Evolutionary conservation across 2,329 filamentous ascomycete species (phyloP), one percentile per base, ranked within the genome.

Genomic region (Chaetomium olivaceum): DNA sequence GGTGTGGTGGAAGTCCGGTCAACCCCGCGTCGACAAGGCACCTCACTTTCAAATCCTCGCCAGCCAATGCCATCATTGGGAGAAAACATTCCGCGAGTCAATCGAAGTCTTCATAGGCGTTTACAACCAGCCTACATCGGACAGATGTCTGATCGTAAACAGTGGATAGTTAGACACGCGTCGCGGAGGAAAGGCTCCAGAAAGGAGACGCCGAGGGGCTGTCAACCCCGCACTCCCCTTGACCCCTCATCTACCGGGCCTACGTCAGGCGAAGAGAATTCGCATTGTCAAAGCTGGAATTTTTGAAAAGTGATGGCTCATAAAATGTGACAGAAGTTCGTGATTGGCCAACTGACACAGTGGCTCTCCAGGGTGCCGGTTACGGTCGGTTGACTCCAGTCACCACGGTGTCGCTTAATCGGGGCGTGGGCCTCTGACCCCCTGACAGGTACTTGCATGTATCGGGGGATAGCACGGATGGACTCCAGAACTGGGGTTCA

Each of bases 11-110:
- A 14, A 43, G 12, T 8, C 33, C 21, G 14, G 36, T 21, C 11
- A n/a, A 58, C 56, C 56, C 56, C 56, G 56, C 56, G 21, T 58
- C 29, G 33, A 21, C 19, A 59, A 48, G 43, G 39, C 57, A 33
- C 39, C 9, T 48, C 2, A n/a, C n/a, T 9, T 11, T 2, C 3
- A 6, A n/a, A 43, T 43, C 55, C 55, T 14, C 4, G 14, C 21
- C 33, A 21, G 21, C 33, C 55, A 58, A 58, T 43, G 14, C 33
- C 39, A n/a, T 43, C 16, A 43, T 7, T 43, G 16, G 39, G 39
- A 14, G 39, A 43, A 43, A n/a, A 43, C 16, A n/a, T 43, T 43
- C 25, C 25, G 27, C 4, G 51, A 54, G 51, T n/a, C 54, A 25
- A 31, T 21, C 39, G 31, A 14, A 5, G 6, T n/a, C 21, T 6